Evolutionary conservation across 805 yeast genomes (phyloP), one percentile per base, ranked within the genome.

Genomic region (Kurtzmaniella cleridarum): DNA sequence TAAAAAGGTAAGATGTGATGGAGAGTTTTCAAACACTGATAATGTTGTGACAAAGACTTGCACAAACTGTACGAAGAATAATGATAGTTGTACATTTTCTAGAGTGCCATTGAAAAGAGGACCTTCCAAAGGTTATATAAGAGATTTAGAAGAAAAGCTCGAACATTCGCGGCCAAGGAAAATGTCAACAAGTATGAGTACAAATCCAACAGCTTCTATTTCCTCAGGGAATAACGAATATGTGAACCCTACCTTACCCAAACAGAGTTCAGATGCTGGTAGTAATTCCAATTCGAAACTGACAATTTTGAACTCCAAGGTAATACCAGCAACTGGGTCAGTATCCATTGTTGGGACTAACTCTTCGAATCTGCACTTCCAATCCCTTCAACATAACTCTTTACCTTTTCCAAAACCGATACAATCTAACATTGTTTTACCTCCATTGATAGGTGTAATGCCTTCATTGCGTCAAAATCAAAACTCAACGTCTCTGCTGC

Each of bases 41-140:
- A 73, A 63, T 48, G 61, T 64, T 8, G 71, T 79, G n/a, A 62
- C 71, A 28, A 71, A 69, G 42, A 56, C 69, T 1, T 84, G 95
- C 55, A 61, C 80, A 11, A 80, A 76, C 46, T 84, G 95, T 57
- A 53, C 61, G 12, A 79, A 77, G 52, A 77, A 70, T 49, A 71
- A 69, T 34, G 88, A 81, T 34, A 54, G 51, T 2, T 84, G 95
- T 55, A 68, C 82, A 2, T 84, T 83, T 54, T 79, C 81, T 16
- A 65, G 91, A 36, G 71, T 80, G 2, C 95, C 90, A 0, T 55
- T 84, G 54, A 84, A 84, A 49, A 62, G 95, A 48, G 95, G 95
- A 0, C 95, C 95, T 0, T 71, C 83, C 1, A 84, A 83, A 51
- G 91, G 91, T 1, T 81, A 76, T 46, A 65, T 69, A n/a, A 60